A percentile compares a stretch with the other conserved stretches of the same genome.
These are phyloP conservation scores for Pezicula rhizophila DNA, from an alignment of 2,329 filamentous ascomycete species.

Conservation along the genomic window DNA sequence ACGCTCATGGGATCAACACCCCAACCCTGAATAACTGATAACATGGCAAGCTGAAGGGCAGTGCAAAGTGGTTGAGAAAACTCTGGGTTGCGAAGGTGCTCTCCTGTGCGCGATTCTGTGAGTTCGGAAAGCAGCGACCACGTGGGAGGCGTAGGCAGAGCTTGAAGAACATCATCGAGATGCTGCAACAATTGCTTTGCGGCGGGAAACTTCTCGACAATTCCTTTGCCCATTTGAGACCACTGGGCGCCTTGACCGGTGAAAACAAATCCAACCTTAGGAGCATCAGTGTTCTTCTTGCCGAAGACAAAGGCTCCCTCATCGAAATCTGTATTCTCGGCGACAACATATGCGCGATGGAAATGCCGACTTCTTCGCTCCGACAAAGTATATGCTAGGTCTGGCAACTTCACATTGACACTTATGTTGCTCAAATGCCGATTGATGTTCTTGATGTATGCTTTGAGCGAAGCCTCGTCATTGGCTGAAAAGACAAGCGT, in stretches of 20 bases:
- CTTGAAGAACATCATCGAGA: constrained; percentile 7
- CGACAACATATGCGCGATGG: constrained; percentile 15
- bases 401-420: constrained; percentile 7
- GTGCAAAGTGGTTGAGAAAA: constrained; percentile 10
- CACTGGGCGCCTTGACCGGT: constrained; percentile 28
- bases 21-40: constrained; percentile 11
- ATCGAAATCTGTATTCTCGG: not conserved
- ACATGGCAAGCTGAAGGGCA: constrained; percentile 15
- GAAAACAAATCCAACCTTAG: constrained; percentile 21
- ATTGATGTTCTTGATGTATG: constrained; percentile 13
- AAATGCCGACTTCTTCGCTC: constrained; percentile 12
- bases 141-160: constrained; percentile 1
- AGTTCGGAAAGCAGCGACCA: constrained; percentile 6
- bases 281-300: not conserved
- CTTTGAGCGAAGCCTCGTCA: constrained; percentile 18
- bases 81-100: constrained; percentile 2
- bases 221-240: constrained; percentile 19
- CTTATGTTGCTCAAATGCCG: constrained; percentile 16
- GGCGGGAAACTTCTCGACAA: constrained; percentile 9
- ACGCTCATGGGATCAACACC: constrained; percentile 12
- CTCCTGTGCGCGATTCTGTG: not conserved
- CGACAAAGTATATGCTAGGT: constrained; percentile 22
- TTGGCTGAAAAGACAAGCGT: constrained; percentile 21
- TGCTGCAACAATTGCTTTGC: constrained; percentile 1
- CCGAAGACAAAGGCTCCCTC: not conserved